Percentiles rank a stretch among this genome's conserved stretches.
phyloP scores from a whole-genome alignment of 176 grass and related monocot species.

The Phragmites australis region DNA sequence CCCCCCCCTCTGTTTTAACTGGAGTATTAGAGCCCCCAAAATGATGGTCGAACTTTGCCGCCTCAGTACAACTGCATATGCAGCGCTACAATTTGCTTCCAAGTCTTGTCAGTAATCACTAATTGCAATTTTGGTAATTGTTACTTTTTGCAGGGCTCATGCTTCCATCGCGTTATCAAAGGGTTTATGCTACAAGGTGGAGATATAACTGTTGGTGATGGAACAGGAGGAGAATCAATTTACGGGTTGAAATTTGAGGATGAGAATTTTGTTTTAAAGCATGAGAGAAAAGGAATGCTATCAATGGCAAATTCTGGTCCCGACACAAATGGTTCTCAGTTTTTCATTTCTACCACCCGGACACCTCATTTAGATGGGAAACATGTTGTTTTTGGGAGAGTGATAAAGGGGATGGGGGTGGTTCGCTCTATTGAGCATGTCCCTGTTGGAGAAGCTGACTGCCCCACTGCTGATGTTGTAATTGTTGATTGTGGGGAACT shows the following conservation, averaged over 20 bases:
- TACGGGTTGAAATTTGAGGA: constrained; percentile 92
- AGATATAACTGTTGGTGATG: constrained; percentile 91
- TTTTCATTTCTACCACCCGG: constrained; percentile 94
- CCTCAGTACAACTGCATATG: background rate
- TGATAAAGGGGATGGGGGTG: constrained; percentile 92
- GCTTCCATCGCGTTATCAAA: constrained; percentile 86
- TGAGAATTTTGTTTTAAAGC: constrained; percentile 91
- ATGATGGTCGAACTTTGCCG: background rate
- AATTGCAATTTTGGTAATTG: constrained; percentile 13
- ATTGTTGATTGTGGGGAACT: constrained; percentile 89
- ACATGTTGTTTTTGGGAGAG: constrained; percentile 96
- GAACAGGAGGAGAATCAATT: constrained; percentile 93
- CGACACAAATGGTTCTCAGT: constrained; percentile 90
- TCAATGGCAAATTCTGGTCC: constrained; percentile 95
- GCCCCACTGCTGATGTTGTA: constrained; percentile 62
- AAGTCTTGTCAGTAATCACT: constrained; percentile 4
- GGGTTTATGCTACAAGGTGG: constrained; percentile 98
- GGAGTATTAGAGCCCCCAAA: background rate
- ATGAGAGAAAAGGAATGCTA: constrained; percentile 97
- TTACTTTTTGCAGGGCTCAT: constrained; percentile 62
- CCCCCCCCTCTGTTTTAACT: background rate
- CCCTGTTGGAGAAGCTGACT: constrained; percentile 62
- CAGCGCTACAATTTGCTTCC: background rate
- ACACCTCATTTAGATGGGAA: constrained; percentile 97
- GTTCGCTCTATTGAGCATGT: constrained; percentile 83